Evolutionary conservation across 352 stramenopile species (phyloP), one percentile per base, ranked within the genome.

Genomic region (Phytophthora aleatoria): DNA sequence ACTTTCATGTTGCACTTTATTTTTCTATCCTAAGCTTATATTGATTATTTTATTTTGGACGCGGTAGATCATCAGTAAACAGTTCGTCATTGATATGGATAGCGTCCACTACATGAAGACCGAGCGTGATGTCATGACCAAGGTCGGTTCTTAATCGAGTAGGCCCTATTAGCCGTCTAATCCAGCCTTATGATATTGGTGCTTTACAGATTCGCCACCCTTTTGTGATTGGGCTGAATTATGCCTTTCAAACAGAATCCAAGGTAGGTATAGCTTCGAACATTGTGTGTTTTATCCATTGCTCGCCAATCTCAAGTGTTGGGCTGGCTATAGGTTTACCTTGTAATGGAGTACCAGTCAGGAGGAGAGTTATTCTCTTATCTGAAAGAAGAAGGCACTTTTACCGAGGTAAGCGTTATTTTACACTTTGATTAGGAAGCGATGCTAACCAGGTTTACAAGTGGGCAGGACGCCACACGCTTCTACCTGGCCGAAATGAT

Each of bases 401-500:
- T 94, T 52, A 85, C 73, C 0, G 81, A 90, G 75, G 82, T 88
- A 56, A 33, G 50, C 15, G 9, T 15, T 30, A n/a, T 15, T 26
- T 20, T 36, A 28, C 16, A 38, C 35, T 30, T 50, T 13, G 24
- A 48, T 24, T n/a, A 20, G 5, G 8, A 27, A 42, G 5, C 12
- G 10, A 7, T 26, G 1, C 16, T 72, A 38, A 69, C 38, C n/a
- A 35, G 4, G 3, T 31, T 1, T 39, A 50, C 44, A 6, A n/a
- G 31, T 27, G 30, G 4, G n/a, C 59, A 93, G 81, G 79, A 89
- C n/a, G 79, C 69, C 11, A 71, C 68, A 30, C 83, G 85, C 1
- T 94, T 95, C 68, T 95, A 96, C 48, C 44, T 93, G 39, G 86
- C 88, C 2, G 88, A 96, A 67, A 95, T 96, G 79, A 77, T 95